phyloP scores from a whole-genome alignment of 495 filamentous ascomycete species.

The Hypoxylon crocopeplum region DNA sequence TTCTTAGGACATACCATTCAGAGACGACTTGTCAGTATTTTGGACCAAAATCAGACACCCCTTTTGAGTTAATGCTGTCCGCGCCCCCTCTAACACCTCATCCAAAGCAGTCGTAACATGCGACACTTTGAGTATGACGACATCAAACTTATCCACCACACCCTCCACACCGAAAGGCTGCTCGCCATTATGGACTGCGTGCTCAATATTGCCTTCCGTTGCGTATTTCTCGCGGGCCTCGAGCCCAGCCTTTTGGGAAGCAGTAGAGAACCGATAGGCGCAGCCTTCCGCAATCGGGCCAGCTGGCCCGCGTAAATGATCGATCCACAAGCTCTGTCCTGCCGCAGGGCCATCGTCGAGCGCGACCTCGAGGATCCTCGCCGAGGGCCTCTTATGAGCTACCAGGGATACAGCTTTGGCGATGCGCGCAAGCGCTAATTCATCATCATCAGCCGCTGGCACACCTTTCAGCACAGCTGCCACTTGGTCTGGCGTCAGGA shows the following conservation, averaged over 20 bases:
- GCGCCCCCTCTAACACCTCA: too few relatives aligned
- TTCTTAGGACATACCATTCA: too few relatives aligned
- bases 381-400: slow-evolving; percentile 47
- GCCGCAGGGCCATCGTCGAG: background rate
- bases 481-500: background rate
- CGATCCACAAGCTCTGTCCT: background rate
- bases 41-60: too few relatives aligned
- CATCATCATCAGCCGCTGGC: background rate
- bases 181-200: background rate
- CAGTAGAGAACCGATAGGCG: background rate
- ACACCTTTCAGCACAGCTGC: background rate
- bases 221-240: slow-evolving; percentile 2
- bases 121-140: too few relatives aligned
- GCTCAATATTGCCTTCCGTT: background rate
- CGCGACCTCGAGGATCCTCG: slow-evolving; percentile 49
- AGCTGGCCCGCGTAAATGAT: background rate
- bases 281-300: background rate
- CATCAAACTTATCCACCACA: too few relatives aligned
- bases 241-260: background rate
- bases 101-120: too few relatives aligned
- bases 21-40: too few relatives aligned
- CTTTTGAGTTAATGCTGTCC: too few relatives aligned
- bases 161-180: too few relatives aligned
- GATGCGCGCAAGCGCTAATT: background rate
- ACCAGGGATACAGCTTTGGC: slow-evolving; percentile 38